These are phyloP conservation scores for Lasiosphaeria miniovina DNA, from an alignment of 495 filamentous ascomycete species.

Conservation along the genomic window DNA sequence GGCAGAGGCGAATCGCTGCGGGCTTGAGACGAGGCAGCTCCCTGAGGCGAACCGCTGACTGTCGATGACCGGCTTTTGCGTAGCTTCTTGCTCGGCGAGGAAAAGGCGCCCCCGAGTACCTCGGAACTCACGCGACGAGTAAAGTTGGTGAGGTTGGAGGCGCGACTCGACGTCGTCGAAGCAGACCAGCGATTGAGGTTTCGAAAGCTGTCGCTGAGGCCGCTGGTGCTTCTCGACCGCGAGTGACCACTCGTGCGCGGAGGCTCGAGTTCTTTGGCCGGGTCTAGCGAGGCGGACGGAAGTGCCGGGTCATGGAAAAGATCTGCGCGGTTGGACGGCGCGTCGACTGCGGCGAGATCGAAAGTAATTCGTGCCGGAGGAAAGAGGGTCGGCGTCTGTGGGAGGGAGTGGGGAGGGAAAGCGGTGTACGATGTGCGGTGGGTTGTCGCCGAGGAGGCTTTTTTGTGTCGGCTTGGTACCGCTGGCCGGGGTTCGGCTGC, in stretches of 20 bases:
- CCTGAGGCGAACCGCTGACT: slow-evolving; percentile 23
- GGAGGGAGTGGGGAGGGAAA: not conserved
- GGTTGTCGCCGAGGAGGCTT: not conserved
- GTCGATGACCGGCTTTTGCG: slow-evolving; percentile 31
- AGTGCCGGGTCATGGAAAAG: slow-evolving; percentile 32
- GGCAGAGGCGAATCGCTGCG: slow-evolving; percentile 22
- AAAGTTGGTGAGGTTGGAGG: slow-evolving; percentile 55
- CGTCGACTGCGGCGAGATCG: slow-evolving; percentile 18
- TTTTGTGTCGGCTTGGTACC: not conserved
- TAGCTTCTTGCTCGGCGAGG: slow-evolving; percentile 25
- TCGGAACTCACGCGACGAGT: slow-evolving; percentile 54
- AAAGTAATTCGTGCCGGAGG: slow-evolving; percentile 28
- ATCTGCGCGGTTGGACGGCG: slow-evolving; percentile 22
- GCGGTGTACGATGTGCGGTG: not conserved
- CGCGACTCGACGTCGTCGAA: slow-evolving; percentile 67
- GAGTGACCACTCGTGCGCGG: slow-evolving; percentile 35
- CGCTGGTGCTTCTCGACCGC: slow-evolving; percentile 42
- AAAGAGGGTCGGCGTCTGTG: slow-evolving; percentile 32
- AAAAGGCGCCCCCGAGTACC: slow-evolving; percentile 26
- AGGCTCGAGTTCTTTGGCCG: slow-evolving; percentile 25
- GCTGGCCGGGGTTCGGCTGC: not conserved
- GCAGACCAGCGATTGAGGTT: slow-evolving; percentile 83
- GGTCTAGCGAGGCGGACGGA: slow-evolving; percentile 17
- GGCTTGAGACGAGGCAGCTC: slow-evolving; percentile 9
- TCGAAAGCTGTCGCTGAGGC: slow-evolving; percentile 61